Conservation (phyloP, 225 moss, liverwort and hornwort species). For the Pseudisothecium myosuroides region DNA sequence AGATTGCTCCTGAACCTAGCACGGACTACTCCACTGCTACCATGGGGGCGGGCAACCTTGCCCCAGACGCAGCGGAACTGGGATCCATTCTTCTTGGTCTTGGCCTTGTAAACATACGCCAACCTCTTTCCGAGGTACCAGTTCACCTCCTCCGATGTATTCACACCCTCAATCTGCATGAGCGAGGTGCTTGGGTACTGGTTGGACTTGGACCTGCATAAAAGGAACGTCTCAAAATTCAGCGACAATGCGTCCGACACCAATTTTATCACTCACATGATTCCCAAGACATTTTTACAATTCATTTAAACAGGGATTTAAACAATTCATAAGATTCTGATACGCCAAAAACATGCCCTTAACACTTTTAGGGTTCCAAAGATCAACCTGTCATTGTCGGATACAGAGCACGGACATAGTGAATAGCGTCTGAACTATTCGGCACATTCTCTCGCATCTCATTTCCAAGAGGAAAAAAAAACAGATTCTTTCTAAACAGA, state of each 20-base stretch:
- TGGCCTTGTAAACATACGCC: constrained; percentile 37
- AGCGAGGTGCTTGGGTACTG: constrained; percentile 89
- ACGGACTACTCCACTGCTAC: constrained; percentile 81
- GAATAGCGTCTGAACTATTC: neutral
- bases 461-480: too few relatives aligned
- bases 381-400: neutral
- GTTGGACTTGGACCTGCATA: constrained; percentile 76
- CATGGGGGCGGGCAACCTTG: constrained; percentile 34
- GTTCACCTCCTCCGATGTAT: constrained; percentile 79
- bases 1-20: constrained; percentile 87
- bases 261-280: too few relatives aligned
- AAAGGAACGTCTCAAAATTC: neutral
- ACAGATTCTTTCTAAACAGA: too few relatives aligned
- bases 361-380: neutral
- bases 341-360: neutral
- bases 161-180: constrained; percentile 88
- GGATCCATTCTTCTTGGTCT: constrained; percentile 79
- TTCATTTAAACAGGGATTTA: neutral
- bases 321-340: neutral
- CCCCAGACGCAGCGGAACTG: constrained; percentile 91
- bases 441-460: neutral
- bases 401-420: neutral
- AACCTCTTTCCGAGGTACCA: constrained; percentile 68
- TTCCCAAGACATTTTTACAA: neutral
- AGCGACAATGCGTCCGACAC: neutral